Percentiles rank a stretch among this genome's conserved stretches.
Evolutionary conservation across 768 basidiomycete species (phyloP).

Genomic region (Trametes maxima): DNA sequence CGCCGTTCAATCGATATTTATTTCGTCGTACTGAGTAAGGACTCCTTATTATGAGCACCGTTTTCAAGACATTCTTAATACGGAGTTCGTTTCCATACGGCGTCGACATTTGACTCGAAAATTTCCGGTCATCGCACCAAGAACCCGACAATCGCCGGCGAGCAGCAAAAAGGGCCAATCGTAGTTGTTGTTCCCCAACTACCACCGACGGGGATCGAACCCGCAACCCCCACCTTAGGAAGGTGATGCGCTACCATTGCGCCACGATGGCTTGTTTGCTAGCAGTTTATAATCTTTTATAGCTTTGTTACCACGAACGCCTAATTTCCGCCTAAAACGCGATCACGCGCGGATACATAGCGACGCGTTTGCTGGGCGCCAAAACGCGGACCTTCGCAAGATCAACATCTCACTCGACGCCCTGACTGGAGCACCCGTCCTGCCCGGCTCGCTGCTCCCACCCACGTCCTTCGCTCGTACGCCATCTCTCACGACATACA

Average conservation of each 20-base stretch:
- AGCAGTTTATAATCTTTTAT: too few species aligned
- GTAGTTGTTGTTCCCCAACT: constrained; percentile 10
- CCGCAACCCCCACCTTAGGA: constrained; percentile 40
- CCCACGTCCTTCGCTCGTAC: not conserved
- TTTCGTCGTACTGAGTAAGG: too few species aligned
- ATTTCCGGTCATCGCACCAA: too few species aligned
- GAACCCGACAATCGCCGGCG: not conserved
- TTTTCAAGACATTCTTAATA: too few species aligned
- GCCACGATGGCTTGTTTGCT: constrained; percentile 33
- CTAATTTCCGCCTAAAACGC: not conserved
- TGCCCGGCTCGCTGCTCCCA: not conserved
- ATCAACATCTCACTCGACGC: constrained; percentile 5
- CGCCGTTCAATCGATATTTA: too few species aligned
- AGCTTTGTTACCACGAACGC: too few species aligned
- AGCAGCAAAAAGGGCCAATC: not conserved
- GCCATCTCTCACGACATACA: not conserved
- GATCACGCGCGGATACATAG: constrained; percentile 3
- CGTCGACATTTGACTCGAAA: too few species aligned
- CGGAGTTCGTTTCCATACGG: too few species aligned
- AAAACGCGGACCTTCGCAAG: not conserved
- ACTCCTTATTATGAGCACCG: too few species aligned
- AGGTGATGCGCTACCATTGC: constrained; percentile 40
- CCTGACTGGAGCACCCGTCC: not conserved
- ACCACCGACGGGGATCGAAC: constrained; percentile 39
- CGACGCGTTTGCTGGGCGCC: constrained; percentile 2